Conservation (phyloP, 2,329 filamentous ascomycete genomes). For the Colletotrichum cereale region DNA sequence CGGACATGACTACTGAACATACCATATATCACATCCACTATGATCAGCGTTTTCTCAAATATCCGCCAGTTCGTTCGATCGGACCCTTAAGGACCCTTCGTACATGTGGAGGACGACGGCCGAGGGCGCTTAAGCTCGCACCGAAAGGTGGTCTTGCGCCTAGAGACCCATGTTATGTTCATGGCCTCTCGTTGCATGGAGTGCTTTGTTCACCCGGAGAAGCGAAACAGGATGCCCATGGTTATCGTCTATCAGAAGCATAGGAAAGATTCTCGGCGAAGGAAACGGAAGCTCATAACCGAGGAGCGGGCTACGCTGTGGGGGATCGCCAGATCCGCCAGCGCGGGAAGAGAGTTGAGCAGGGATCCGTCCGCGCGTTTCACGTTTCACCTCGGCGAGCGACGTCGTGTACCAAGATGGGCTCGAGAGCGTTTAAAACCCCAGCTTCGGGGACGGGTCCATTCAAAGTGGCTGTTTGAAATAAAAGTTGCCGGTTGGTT, state of each 20-base stretch:
- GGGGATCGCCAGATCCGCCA: conserved; percentile 30
- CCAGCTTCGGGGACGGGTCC: conserved; percentile 22
- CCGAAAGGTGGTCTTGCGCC: conserved; percentile 3
- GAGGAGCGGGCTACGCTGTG: conserved; percentile 6
- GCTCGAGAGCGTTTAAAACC: conserved; percentile 14
- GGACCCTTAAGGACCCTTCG: conserved; percentile 33
- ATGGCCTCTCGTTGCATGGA: background rate
- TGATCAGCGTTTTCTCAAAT: background rate
- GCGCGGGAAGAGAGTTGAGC: conserved; percentile 28
- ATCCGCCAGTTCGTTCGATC: background rate
- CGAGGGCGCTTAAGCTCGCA: conserved; percentile 15
- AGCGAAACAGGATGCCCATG: background rate
- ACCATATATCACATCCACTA: conserved; percentile 11
- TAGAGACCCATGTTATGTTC: background rate
- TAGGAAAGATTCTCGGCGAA: background rate
- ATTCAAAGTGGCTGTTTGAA: conserved; percentile 29
- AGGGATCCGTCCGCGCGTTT: conserved; percentile 39
- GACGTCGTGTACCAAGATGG: conserved; percentile 28
- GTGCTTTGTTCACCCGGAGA: background rate
- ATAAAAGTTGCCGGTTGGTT: conserved; percentile 11
- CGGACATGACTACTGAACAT: conserved; percentile 6
- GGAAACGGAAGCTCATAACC: background rate
- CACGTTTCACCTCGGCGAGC: conserved; percentile 39
- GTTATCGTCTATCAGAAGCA: background rate
- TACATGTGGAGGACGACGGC: conserved; percentile 6